Conservation (phyloP, 2,329 filamentous ascomycete species). For the Diaporthe citrichinensis region DNA sequence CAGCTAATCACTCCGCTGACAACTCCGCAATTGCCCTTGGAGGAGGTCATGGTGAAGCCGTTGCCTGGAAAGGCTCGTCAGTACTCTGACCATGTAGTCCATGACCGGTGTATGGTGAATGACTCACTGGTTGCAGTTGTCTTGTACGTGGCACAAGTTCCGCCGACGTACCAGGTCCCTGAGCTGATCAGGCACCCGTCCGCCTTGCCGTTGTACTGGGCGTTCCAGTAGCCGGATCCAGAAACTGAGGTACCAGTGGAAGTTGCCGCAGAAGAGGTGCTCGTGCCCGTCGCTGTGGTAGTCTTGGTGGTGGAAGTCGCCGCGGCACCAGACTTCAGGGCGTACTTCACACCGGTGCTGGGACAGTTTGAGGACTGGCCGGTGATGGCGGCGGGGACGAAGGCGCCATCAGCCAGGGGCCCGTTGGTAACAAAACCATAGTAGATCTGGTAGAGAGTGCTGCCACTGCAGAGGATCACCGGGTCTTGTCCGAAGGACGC, state of each 20-base stretch:
- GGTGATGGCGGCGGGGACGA: constrained; percentile 29
- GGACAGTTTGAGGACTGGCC: constrained; percentile 39
- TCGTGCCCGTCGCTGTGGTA: constrained; percentile 45
- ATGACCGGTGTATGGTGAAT: background rate
- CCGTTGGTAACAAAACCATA: constrained; percentile 39
- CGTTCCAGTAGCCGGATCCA: constrained; percentile 73
- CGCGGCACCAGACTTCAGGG: constrained; percentile 34
- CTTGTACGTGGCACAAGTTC: constrained; percentile 77
- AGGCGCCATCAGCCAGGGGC: constrained; percentile 33
- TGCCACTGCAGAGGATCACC: constrained; percentile 33
- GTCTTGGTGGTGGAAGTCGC: constrained; percentile 21
- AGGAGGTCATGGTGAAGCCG: constrained; percentile 70
- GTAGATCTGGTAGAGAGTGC: constrained; percentile 39
- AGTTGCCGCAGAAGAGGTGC: constrained; percentile 53
- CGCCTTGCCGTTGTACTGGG: constrained; percentile 61
- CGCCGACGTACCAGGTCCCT: constrained; percentile 77
- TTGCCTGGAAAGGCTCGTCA: constrained; percentile 44
- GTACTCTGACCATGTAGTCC: background rate
- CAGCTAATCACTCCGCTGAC: constrained; percentile 68
- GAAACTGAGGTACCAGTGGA: constrained; percentile 52
- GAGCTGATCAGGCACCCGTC: constrained; percentile 77
- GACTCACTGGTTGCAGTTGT: constrained; percentile 57
- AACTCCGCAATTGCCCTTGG: constrained; percentile 72
- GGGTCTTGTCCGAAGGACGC: constrained; percentile 37
- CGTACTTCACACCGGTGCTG: constrained; percentile 36